Conservation (phyloP, 768 basidiomycete genomes). For the Amanita inopinata region DNA sequence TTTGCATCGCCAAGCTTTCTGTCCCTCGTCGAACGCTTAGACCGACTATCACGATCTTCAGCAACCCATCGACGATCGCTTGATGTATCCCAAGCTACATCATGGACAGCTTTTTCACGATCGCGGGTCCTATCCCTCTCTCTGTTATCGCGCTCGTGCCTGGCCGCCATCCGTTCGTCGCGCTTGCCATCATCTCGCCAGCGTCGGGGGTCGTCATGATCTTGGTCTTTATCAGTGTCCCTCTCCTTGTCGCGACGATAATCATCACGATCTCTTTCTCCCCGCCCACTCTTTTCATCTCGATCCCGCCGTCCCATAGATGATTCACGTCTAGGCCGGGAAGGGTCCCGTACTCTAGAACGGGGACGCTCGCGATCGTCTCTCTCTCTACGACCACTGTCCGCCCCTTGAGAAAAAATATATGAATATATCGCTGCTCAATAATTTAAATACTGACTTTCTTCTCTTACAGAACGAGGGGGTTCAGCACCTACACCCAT, state of each 20-base stretch:
- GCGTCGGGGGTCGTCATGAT: slow-evolving; percentile 57
- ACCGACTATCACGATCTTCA: slow-evolving; percentile 56
- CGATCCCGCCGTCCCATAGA: slow-evolving; percentile 44
- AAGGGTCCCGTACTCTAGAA: slow-evolving; percentile 56
- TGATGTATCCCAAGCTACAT: slow-evolving; percentile 34
- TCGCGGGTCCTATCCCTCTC: slow-evolving; percentile 40
- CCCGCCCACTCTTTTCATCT: slow-evolving; percentile 19
- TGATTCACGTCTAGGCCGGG: slow-evolving; percentile 47
- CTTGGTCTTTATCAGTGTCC: slow-evolving; percentile 37
- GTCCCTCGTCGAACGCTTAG: slow-evolving; percentile 48
- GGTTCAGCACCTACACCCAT: slow-evolving; percentile 34
- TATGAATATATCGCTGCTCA: background rate
- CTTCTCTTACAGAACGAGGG: slow-evolving; percentile 44
- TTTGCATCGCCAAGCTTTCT: slow-evolving; percentile 40
- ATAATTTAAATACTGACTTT: slow-evolving; percentile 35
- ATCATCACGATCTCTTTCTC: slow-evolving; percentile 27
- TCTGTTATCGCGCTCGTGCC: slow-evolving; percentile 34
- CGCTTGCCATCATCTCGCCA: slow-evolving; percentile 81
- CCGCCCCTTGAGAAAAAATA: slow-evolving; percentile 25
- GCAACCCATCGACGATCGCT: slow-evolving; percentile 48
- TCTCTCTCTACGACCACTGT: slow-evolving; percentile 47
- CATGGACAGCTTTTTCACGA: slow-evolving; percentile 32
- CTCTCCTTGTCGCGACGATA: slow-evolving; percentile 30
- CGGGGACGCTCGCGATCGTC: slow-evolving; percentile 57
- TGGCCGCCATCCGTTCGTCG: slow-evolving; percentile 61